Base-by-base conservation (phyloP, 768 basidiomycete species). In the Daedalea quercina region DNA sequence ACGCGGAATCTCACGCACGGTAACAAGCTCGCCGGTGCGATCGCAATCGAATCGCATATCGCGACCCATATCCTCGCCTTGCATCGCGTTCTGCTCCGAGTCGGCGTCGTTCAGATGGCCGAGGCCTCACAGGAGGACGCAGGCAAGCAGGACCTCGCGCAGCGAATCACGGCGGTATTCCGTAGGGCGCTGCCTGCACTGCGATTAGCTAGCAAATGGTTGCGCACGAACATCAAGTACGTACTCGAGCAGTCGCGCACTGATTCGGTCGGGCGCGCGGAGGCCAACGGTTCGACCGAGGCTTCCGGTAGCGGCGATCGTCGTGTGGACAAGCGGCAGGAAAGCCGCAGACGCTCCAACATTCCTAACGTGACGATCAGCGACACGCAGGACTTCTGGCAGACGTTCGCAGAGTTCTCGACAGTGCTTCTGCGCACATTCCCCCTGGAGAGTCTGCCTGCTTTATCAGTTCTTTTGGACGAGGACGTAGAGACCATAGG, bases 401-500 rank as follows among this genome's bases (percentile, higher is more conserved):
- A 67, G 15, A 70, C 76, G 37, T 93, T 87, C 65, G 73, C 78
- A 12, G 74, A 76, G 26, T 92, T 96, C 59, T 72, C 81, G 20
- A 76, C 76, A 19, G 70, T 76, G 12, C 70, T 98, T 47, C 71
- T 73, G 15, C 67, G 71, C 15, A 71, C 81, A 0, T 99, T 98
- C 68, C 93, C 94, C 1, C 60, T 69, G 4, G 73, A 74, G 8
- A 74, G 72, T 42, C 67, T 94, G 28, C 85, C 88, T 1, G 58
- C 66, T 19, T 68, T 90, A 23, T 71, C 68, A 8, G 73, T 75
- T 1, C 79, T 83, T 23, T 69, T 99, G 55, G 93, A 96, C 54
- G 96, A 99, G 68, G 95, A 99, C 65, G 69, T 84, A 6, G 94
- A 97, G 45, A 78, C 94, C 73, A 76, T 77, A 28, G 95, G 95